Conservation (phyloP, 441 rosid genomes). For the Arabidopsis lyrata region DNA sequence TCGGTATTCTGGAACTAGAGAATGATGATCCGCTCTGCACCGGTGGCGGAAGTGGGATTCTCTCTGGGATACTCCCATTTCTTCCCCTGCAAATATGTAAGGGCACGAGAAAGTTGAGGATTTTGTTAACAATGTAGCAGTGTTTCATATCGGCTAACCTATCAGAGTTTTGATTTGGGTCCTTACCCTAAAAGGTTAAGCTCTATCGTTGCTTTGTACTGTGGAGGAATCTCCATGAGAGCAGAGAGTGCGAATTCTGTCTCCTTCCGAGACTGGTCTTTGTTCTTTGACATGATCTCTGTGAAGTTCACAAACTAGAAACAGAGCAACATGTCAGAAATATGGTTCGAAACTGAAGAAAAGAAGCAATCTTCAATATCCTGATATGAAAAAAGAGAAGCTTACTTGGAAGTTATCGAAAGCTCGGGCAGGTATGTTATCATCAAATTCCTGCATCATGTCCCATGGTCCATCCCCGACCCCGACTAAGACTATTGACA, state of each 20-base stretch:
- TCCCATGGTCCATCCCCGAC: constrained; percentile 93
- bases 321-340: constrained; percentile 8
- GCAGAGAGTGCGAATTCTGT: constrained; percentile 76
- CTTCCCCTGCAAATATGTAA: constrained; percentile 48
- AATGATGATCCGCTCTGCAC: constrained; percentile 48
- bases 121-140: background rate
- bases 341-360: background rate
- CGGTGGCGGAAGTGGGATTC: constrained; percentile 73
- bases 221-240: constrained; percentile 80
- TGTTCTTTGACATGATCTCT: constrained; percentile 72
- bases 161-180: background rate
- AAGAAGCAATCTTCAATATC: background rate
- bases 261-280: constrained; percentile 56
- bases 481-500: constrained; percentile 77
- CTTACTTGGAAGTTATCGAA: constrained; percentile 81
- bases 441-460: constrained; percentile 82
- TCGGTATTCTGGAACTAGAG: constrained; percentile 46
- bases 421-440: constrained; percentile 78
- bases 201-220: constrained; percentile 78
- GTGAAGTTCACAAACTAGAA: constrained; percentile 80
- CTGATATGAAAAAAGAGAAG: background rate
- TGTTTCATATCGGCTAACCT: background rate
- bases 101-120: background rate
- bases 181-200: constrained; percentile 66
- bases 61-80: constrained; percentile 56